Evolutionary conservation across 2,329 filamentous ascomycete species (phyloP).

Genomic region (Sordariomycetes sp.): DNA sequence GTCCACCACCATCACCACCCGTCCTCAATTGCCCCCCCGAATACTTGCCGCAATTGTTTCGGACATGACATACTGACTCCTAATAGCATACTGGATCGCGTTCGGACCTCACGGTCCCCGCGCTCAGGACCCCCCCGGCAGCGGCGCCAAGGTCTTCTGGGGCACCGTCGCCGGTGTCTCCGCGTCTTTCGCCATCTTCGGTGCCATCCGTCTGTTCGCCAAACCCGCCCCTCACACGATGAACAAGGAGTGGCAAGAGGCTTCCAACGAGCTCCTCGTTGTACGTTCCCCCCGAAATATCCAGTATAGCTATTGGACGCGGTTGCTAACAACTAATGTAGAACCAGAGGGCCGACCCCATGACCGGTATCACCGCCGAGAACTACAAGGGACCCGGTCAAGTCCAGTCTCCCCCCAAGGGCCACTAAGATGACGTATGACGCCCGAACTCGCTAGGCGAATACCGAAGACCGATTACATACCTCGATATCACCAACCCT

Average conservation of each 20-base stretch:
- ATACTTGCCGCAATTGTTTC: background rate
- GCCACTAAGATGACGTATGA: conserved; percentile 25
- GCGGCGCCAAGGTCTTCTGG: conserved; percentile 68
- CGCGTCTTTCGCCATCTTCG: conserved; percentile 64
- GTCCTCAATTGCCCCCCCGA: background rate
- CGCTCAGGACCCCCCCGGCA: conserved; percentile 71
- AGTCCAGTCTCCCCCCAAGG: conserved; percentile 60
- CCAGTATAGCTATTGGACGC: background rate
- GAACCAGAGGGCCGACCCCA: conserved; percentile 77
- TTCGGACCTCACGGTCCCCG: conserved; percentile 96
- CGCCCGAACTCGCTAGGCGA: background rate
- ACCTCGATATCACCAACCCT: conserved; percentile 4
- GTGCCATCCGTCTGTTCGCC: conserved; percentile 60
- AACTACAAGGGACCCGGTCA: conserved; percentile 71
- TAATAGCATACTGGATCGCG: conserved; percentile 92
- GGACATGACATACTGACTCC: background rate
- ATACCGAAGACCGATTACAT: too few relatives aligned
- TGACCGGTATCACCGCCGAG: conserved; percentile 74
- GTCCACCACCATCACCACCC: background rate
- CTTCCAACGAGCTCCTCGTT: conserved; percentile 86
- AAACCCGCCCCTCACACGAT: conserved; percentile 72
- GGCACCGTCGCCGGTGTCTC: conserved; percentile 62
- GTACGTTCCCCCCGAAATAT: conserved; percentile 39
- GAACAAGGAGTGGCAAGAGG: conserved; percentile 96
- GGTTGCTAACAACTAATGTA: conserved; percentile 28